A percentile compares a stretch with the other conserved stretches of the same genome.
Evolutionary conservation across 345 rosid species (phyloP).

Genomic region (Ceriops zippeliana): DNA sequence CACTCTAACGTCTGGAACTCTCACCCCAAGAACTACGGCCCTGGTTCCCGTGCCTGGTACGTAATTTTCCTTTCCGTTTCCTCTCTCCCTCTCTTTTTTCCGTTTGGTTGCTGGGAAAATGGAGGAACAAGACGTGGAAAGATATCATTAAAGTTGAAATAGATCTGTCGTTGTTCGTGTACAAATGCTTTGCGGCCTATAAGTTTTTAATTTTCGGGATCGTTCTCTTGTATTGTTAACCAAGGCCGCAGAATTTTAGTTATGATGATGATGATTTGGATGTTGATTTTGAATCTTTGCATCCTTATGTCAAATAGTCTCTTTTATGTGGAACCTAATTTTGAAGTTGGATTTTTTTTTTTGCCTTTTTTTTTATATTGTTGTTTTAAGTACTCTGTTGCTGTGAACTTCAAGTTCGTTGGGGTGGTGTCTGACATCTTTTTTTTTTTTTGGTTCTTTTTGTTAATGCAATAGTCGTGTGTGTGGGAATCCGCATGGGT

Average conservation of each 20-base stretch:
- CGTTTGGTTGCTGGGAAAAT: not conserved
- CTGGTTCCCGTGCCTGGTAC: constrained; percentile 57
- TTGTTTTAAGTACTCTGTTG: too few species aligned
- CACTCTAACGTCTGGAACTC: constrained; percentile 57
- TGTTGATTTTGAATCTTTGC: too few species aligned
- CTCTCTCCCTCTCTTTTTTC: not conserved
- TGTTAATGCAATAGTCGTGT: constrained; percentile 24
- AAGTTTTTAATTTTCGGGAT: too few species aligned
- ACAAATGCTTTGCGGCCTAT: not conserved
- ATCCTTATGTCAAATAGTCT: too few species aligned
- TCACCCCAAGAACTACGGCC: constrained; percentile 57
- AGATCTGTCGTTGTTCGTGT: not conserved
- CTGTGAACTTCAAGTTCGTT: too few species aligned
- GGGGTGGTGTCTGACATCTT: too few species aligned
- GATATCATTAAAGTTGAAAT: not conserved
- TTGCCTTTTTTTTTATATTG: too few species aligned
- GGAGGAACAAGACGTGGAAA: not conserved
- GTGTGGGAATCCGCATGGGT: constrained; percentile 34
- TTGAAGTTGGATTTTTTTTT: too few species aligned
- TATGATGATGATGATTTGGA: too few species aligned
- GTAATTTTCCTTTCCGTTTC: not conserved
- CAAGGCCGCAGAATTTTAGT: too few species aligned
- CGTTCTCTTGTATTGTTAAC: too few species aligned
- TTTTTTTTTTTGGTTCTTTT: not conserved
- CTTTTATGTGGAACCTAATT: too few species aligned